These are phyloP conservation scores for Starmerella geochares DNA, from an alignment of 805 yeast genomes.

Conservation along the genomic window DNA sequence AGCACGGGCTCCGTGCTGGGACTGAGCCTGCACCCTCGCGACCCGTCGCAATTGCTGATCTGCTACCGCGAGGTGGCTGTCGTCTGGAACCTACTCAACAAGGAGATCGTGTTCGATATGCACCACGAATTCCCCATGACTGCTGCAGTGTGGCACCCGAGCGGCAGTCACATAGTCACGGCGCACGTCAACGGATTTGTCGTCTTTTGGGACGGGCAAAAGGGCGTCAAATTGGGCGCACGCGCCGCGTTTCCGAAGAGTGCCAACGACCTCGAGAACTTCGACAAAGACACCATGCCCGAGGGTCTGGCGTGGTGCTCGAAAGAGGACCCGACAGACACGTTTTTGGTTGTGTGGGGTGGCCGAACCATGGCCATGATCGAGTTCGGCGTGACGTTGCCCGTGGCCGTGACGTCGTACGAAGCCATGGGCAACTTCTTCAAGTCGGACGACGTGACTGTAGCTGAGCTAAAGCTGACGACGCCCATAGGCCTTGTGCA, in stretches of 20 bases:
- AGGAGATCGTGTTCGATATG: constrained; percentile 41
- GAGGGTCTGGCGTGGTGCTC: constrained; percentile 58
- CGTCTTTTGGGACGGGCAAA: constrained; percentile 85
- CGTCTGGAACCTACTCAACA: constrained; percentile 54
- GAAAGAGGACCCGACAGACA: constrained; percentile 65
- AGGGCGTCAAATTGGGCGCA: constrained; percentile 65
- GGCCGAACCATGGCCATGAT: constrained; percentile 33
- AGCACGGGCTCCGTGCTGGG: constrained; percentile 54
- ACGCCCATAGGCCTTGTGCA: constrained; percentile 10
- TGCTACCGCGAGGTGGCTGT: constrained; percentile 63
- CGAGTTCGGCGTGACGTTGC: constrained; percentile 72
- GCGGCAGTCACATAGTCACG: constrained; percentile 74
- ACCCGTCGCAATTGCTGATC: constrained; percentile 65
- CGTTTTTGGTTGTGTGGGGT: constrained; percentile 48
- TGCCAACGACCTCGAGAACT: constrained; percentile 14
- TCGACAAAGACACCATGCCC: constrained; percentile 18
- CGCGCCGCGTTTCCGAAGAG: constrained; percentile 38
- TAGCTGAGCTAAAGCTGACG: constrained; percentile 10
- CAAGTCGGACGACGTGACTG: constrained; percentile 34
- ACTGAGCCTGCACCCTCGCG: constrained; percentile 79
- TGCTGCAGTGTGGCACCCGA: constrained; percentile 76
- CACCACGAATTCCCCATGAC: constrained; percentile 48
- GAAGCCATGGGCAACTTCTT: constrained; percentile 73
- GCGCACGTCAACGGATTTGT: constrained; percentile 73
- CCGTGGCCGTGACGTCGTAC: constrained; percentile 70